Conservation (phyloP, 371 early-diverging fungal species). For the Batrachochytrium dendrobatidis region DNA sequence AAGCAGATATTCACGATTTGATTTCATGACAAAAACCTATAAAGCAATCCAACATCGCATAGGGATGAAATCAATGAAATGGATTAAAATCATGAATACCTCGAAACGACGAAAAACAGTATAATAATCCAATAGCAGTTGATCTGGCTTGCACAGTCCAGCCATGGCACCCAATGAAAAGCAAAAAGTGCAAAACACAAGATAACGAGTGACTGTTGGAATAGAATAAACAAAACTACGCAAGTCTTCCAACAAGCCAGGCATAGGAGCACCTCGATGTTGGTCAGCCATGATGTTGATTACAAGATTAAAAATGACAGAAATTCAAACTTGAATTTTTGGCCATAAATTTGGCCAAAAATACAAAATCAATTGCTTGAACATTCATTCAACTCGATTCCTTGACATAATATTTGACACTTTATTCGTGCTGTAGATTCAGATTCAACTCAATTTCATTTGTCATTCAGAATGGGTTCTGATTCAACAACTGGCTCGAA, state of each 20-base stretch:
- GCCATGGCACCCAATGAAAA: conserved; percentile 39
- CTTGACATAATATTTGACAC: no score
- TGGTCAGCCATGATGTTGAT: no score
- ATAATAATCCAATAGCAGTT: conserved; percentile 12
- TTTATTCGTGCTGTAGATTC: no score
- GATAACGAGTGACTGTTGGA: conserved; percentile 55
- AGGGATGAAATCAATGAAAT: not conserved
- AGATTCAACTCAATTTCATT: no score
- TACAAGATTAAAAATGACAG: no score
- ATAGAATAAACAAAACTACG: conserved; percentile 22
- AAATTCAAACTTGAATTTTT: no score
- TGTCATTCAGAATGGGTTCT: no score
- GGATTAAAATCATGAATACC: not conserved
- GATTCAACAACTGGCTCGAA: no score
- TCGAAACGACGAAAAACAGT: conserved; percentile 1
- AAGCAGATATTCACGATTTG: conserved; percentile 44
- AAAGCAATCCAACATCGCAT: not conserved
- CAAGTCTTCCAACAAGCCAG: not conserved
- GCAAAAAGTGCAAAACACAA: conserved; percentile 49
- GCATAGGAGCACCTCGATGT: no score
- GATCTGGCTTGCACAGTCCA: conserved; percentile 31
- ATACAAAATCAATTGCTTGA: no score
- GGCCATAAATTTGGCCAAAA: no score
- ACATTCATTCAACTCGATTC: no score
- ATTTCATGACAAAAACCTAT: conserved; percentile 61